Conservation (phyloP, 2,329 filamentous ascomycete genomes). For the Tolypocladium amazonense region DNA sequence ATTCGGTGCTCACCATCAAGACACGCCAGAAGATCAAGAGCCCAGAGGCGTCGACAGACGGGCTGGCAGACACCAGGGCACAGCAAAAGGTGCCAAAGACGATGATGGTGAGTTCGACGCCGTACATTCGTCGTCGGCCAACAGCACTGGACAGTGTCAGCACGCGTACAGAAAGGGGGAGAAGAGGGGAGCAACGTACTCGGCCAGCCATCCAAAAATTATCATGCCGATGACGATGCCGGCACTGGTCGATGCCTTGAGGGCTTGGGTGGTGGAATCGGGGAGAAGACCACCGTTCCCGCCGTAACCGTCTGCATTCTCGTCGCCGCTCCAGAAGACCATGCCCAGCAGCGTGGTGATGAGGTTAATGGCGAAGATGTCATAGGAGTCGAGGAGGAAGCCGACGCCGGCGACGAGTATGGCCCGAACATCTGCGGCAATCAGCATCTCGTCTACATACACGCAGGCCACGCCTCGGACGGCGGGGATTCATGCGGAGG, state of each 20-base stretch:
- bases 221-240: conserved; percentile 73
- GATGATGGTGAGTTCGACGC: conserved; percentile 63
- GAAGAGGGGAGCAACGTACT: conserved; percentile 26
- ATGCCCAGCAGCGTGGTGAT: conserved; percentile 62
- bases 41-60: conserved; percentile 47
- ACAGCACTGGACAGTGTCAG: conserved; percentile 31
- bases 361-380: conserved; percentile 72
- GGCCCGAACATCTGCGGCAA: conserved; percentile 48
- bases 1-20: conserved; percentile 44
- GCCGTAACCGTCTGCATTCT: conserved; percentile 33
- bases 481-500: background rate
- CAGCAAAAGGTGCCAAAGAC: conserved; percentile 61
- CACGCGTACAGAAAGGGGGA: background rate
- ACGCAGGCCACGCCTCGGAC: background rate
- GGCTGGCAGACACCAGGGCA: conserved; percentile 50
- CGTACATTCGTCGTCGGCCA: conserved; percentile 75
- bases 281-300: conserved; percentile 50
- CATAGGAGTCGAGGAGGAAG: conserved; percentile 77
- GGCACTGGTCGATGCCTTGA: conserved; percentile 72
- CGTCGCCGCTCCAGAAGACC: conserved; percentile 56
- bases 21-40: conserved; percentile 66
- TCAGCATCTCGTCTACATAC: background rate
- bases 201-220: conserved; percentile 67
- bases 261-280: conserved; percentile 54
- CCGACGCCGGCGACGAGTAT: conserved; percentile 69